A percentile compares a stretch with the other conserved stretches of the same genome.
phyloP scores from a whole-genome alignment of 2,329 filamentous ascomycete species.

The Cytospora piceicola region DNA sequence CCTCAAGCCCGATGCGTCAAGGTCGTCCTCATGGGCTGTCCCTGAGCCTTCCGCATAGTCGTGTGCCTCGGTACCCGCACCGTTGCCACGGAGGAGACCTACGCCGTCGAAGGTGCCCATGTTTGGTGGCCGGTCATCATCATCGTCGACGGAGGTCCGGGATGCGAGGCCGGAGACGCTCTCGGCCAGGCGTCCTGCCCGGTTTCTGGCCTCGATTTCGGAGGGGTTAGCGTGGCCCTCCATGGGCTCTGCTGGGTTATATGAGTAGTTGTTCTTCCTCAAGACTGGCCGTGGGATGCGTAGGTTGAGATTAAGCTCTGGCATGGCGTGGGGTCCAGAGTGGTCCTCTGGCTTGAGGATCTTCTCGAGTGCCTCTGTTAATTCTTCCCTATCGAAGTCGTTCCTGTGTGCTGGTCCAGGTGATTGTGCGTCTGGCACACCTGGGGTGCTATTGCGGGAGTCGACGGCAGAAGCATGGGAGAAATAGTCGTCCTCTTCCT shows the following conservation, averaged over 20 bases:
- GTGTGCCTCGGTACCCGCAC: neutral
- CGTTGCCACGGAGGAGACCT: conserved; percentile 3
- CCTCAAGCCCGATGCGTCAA: conserved; percentile 20
- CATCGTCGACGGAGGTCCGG: conserved; percentile 35
- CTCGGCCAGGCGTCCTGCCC: conserved; percentile 42
- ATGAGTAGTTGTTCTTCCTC: conserved; percentile 32
- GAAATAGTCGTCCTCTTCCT: conserved; percentile 30
- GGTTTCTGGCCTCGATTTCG: conserved; percentile 41
- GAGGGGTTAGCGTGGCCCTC: conserved; percentile 34
- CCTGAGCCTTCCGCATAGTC: conserved; percentile 22
- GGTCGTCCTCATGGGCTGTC: conserved; percentile 5
- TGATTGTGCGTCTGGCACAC: conserved; percentile 11
- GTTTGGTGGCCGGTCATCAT: conserved; percentile 16
- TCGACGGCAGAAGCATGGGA: conserved; percentile 26
- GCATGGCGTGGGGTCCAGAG: conserved; percentile 20
- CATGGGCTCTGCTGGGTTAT: conserved; percentile 30
- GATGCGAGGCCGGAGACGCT: conserved; percentile 40
- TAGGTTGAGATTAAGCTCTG: conserved; percentile 25
- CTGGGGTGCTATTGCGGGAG: conserved; percentile 29
- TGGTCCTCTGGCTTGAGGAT: conserved; percentile 35
- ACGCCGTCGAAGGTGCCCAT: conserved; percentile 10
- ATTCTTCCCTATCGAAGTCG: conserved; percentile 36
- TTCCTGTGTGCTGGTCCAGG: conserved; percentile 30
- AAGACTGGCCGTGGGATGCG: conserved; percentile 36
- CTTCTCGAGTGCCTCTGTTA: conserved; percentile 35